Base-by-base conservation (phyloP, 2,329 filamentous ascomycete species). In the Xylaria sp. region DNA sequence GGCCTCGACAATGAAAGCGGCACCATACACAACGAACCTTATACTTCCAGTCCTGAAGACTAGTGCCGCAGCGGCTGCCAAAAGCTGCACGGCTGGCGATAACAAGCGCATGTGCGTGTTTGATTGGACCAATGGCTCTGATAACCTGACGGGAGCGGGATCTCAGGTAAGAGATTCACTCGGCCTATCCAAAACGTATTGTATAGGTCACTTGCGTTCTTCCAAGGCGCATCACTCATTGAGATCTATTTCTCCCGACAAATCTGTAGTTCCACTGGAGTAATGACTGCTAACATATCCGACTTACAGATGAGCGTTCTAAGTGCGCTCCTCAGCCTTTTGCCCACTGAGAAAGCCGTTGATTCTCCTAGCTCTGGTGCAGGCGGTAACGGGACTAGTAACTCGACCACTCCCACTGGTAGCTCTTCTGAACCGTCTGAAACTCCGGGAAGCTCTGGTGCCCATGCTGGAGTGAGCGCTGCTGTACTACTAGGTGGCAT, bases 161-260 rank as follows among this genome's bases (percentile, higher is more conserved):
- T 82, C 87, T 75, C 84, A 87, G 77, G 69, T 70, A 85, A 87
- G 83, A 82, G 80, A 39, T 84, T 84, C 0, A 78, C 88, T 15
- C 83, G 82, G 23, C 7, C 56, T 23, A 28, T 31, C 50, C 10
- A n/a, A 10, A 52, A 39, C 25, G 31, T 2, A 31, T 15, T 5
- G 1, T 9, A 7, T 4, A 39, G 9, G 6, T 4, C 34, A 5
- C n/a, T 51, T 7, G 7, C 41, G 18, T 39, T 31, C 23, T 2
- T 2, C 13, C 8, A 7, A 8, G 3, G 18, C 18, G 8, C 37
- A 13, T 39, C 3, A 18, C 2, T 13, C 34, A 8, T 54, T 13
- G 6, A 4, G n/a, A 50, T 23, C n/a, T 10, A 25, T 6, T 1
- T 1, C 23, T 13, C 7, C 13, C 2, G 1, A 6, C 2, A 52